Evolutionary conservation across 1,284 basidiomycete species (phyloP), one percentile per base, ranked within the genome.

Genomic region (Ceratobasidium sp.): DNA sequence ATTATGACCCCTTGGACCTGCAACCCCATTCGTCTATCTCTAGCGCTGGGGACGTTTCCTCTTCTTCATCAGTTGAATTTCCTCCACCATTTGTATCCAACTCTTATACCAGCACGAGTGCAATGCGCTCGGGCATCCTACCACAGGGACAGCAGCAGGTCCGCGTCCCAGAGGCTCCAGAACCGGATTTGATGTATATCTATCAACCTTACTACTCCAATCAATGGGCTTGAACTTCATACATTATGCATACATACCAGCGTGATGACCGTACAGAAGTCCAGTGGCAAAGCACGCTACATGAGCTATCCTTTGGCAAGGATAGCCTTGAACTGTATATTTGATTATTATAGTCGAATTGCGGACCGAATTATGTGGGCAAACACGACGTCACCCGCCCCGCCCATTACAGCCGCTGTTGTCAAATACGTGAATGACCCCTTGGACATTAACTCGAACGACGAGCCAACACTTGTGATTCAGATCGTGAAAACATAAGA

Each of bases 51-150:
- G 47, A 64, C 42, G 60, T 22, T n/a, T 64, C 60, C 10, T 64
- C 60, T 5, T 64, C 60, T 29, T 64, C 60, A 32, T 64, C 60
- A 15, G 34, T 47, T 31, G 60, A 64, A 31, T 64, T 49, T 49
- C 43, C 58, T 25, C 8, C 40, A n/a, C 22, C 60, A 64, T 52
- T 35, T 64, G 60, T 64, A 64, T 25, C 60, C 40, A 15, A 32
- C 31, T 62, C 60, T 13, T 64, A 64, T 64, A 64, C 60, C 60
- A 64, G 40, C 49, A 42, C 52, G 34, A 50, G 60, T 25, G 31
- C 29, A 22, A 31, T 64, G 42, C 60, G 60, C 35, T 22, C 60
- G 7, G 49, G 32, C 22, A 31, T 42, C 32, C 20, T 64, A 32
- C 47, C 60, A 29, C 45, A 47, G 45, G 60, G 60, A 31, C 34